phyloP scores from a whole-genome alignment of 2,329 filamentous ascomycete genomes.

The Alternaria ventricosa region DNA sequence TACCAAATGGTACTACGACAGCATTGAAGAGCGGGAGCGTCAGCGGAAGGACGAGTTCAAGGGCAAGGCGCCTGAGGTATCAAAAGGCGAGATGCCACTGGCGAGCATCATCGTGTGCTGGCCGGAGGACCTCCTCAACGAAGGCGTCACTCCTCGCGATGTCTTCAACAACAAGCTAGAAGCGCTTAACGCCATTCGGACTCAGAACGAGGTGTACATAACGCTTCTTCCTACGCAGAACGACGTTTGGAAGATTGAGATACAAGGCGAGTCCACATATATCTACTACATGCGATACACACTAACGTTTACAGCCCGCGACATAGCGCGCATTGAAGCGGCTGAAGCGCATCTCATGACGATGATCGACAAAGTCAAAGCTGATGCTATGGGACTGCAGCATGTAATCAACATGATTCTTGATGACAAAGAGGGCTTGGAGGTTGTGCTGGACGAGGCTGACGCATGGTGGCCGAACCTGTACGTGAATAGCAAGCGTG shows the following conservation, averaged over 20 bases:
- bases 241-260: constrained; percentile 26
- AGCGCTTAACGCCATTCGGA: constrained; percentile 35
- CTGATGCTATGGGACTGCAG: constrained; percentile 14
- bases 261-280: constrained; percentile 7
- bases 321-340: constrained; percentile 17
- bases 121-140: constrained; percentile 28
- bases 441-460: constrained; percentile 25
- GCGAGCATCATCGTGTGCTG: constrained; percentile 18
- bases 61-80: constrained; percentile 17
- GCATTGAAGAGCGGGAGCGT: constrained; percentile 20
- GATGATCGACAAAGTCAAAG: constrained; percentile 27
- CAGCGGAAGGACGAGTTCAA: constrained; percentile 31
- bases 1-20: constrained; percentile 31
- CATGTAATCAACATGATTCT: constrained; percentile 32
- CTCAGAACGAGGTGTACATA: constrained; percentile 38
- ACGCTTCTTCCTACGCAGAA: constrained; percentile 11
- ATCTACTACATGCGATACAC: background rate
- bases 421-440: constrained; percentile 32
- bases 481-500: background rate
- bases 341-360: constrained; percentile 31
- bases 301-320: constrained; percentile 6
- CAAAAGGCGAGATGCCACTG: constrained; percentile 8
- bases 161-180: constrained; percentile 39
- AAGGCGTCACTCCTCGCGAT: constrained; percentile 26
- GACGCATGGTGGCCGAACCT: constrained; percentile 37